A percentile compares a stretch with the other conserved stretches of the same genome.
Conservation (phyloP, 495 filamentous ascomycete genomes). For the Penicillium diatomitis region DNA sequence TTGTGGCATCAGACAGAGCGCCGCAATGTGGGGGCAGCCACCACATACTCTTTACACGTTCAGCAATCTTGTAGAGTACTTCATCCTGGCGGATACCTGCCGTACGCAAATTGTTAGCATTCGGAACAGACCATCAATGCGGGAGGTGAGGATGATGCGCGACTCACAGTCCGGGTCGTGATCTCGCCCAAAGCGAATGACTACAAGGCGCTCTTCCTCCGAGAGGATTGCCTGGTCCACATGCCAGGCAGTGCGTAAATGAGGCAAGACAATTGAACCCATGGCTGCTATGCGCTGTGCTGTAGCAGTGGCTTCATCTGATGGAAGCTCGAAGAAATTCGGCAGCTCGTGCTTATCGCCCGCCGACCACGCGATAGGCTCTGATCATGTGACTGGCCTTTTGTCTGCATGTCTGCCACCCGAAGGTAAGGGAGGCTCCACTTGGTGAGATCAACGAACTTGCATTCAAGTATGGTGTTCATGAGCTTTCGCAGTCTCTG, state of each 20-base stretch:
- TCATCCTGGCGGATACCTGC: constrained; percentile 85
- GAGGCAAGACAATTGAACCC: constrained; percentile 90
- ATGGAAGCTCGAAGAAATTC: constrained; percentile 4
- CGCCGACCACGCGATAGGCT: constrained; percentile 11
- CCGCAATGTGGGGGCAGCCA: neutral
- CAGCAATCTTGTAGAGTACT: constrained; percentile 67
- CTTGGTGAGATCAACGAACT: too few relatives aligned
- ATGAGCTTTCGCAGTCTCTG: too few relatives aligned
- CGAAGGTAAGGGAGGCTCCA: too few relatives aligned
- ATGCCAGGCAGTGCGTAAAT: constrained; percentile 90
- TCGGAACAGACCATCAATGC: neutral
- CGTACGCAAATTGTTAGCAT: constrained; percentile 9
- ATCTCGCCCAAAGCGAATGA: constrained; percentile 86
- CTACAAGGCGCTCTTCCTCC: constrained; percentile 92
- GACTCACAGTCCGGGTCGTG: constrained; percentile 52
- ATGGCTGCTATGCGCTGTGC: constrained; percentile 32
- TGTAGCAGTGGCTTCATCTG: neutral
- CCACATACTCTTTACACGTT: constrained; percentile 36
- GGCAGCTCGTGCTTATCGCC: constrained; percentile 16
- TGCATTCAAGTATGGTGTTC: too few relatives aligned
- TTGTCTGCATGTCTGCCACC: neutral
- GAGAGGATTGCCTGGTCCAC: constrained; percentile 89
- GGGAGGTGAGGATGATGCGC: neutral
- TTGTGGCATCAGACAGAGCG: neutral
- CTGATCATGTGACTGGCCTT: constrained; percentile 11